phyloP scores from a whole-genome alignment of 352 stramenopile genomes.

The Phytopythium helicoides region DNA sequence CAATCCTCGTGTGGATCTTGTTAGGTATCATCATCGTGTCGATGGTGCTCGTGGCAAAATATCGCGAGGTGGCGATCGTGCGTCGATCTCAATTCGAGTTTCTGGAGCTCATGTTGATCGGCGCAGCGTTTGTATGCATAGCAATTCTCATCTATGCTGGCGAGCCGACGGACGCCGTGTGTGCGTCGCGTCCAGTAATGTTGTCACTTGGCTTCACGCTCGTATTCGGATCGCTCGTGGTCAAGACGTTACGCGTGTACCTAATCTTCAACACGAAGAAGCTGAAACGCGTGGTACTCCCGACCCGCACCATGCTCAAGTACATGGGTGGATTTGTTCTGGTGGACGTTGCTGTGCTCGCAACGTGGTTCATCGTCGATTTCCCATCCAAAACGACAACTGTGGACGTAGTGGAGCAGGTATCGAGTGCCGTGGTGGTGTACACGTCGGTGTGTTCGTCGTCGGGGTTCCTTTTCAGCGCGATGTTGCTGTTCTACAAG shows the following conservation, averaged over 20 bases:
- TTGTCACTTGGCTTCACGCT: slow-evolving; percentile 20
- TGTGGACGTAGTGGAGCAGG: neutral
- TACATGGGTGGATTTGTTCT: slow-evolving; percentile 7
- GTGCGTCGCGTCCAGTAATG: slow-evolving; percentile 13
- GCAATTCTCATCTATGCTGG: slow-evolving; percentile 25
- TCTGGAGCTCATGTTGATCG: slow-evolving; percentile 28
- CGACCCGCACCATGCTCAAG: slow-evolving; percentile 15
- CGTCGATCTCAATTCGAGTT: slow-evolving; percentile 54
- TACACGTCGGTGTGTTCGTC: slow-evolving; percentile 8
- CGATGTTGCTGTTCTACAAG: slow-evolving; percentile 24
- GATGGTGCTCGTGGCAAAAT: slow-evolving; percentile 17
- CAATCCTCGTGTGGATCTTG: slow-evolving; percentile 7
- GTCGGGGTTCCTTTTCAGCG: slow-evolving; percentile 17
- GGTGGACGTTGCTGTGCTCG: slow-evolving; percentile 12
- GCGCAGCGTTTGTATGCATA: slow-evolving; percentile 27
- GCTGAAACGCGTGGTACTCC: slow-evolving; percentile 15
- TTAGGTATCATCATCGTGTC: slow-evolving; percentile 4
- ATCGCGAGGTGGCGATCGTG: slow-evolving; percentile 28
- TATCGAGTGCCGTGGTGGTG: neutral
- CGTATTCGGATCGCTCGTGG: slow-evolving; percentile 17
- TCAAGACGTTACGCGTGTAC: slow-evolving; percentile 29
- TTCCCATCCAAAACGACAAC: slow-evolving; percentile 9
- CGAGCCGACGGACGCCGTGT: slow-evolving; percentile 15
- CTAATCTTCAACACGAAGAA: slow-evolving; percentile 14
- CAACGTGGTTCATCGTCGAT: slow-evolving; percentile 7